Evolutionary conservation across 768 basidiomycete genomes (phyloP), one percentile per base, ranked within the genome.

Genomic region (Daedaleopsis sinensis): DNA sequence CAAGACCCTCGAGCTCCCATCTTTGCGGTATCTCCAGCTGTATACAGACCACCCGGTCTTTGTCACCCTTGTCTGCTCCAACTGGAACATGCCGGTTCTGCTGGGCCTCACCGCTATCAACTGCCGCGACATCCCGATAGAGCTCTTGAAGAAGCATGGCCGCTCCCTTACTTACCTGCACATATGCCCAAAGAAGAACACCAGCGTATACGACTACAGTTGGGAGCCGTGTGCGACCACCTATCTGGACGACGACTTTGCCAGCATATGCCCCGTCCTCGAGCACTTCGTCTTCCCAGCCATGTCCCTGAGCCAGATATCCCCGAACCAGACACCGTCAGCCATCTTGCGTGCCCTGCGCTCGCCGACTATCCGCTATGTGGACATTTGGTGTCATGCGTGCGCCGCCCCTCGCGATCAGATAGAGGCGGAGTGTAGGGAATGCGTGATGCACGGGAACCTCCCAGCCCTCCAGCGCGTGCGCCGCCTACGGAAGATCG

Each of bases 201-300:
- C 2, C 8, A 3, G 37, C 4, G 10, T 18, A 10, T 53, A 39
- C 38, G 52, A 53, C 37, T 16, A 53, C 52, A 19, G 38, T 10
- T 44, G 39, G 43, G n/a, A 38, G 13, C 24, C 54, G 6, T 44
- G 23, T 15, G 39, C n/a, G 1, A 18, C 5, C 2, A 42, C 13
- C 3, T n/a, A 27, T 18, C 24, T 44, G 7, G 16, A 43, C 16
- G 12, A 12, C 19, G 12, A 12, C 19, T 10, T 59, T 24, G 9
- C 38, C 5, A 24, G 32, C 4, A 21, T 44, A 5, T 52, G 51
- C 42, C 58, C 58, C 12, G 32, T 50, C 21, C 51, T 59, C 35
- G 58, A 52, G 16, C 58, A 59, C 44, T 42, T 59, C 32, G 51
- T 59, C 37, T 19, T 52, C 39, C 42, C 54, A 13, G 54, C 54